Evolutionary conservation across 768 basidiomycete genomes (phyloP).

Genomic region (Kwoniella bestiolae): DNA sequence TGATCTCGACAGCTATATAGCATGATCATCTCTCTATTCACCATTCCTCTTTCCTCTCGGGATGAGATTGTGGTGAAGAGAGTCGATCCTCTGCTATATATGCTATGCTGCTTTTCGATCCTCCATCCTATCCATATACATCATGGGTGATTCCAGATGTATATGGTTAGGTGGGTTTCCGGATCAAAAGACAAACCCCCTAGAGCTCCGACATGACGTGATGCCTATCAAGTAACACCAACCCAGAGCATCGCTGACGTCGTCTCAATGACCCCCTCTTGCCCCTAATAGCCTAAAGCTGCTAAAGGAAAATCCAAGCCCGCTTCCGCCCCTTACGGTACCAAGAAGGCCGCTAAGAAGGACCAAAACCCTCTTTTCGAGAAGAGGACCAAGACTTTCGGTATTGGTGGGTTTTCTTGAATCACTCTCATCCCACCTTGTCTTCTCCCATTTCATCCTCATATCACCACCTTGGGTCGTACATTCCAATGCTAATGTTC

Average conservation of each 20-base stretch:
- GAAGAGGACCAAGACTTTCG: conserved; percentile 85
- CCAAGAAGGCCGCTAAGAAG: conserved; percentile 71
- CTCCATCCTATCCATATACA: neutral
- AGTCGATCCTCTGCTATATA: conserved; percentile 7
- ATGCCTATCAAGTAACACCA: conserved; percentile 37
- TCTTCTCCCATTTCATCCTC: neutral
- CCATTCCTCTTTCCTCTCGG: too few species aligned
- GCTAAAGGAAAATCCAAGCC: conserved; percentile 58
- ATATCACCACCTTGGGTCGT: too few species aligned
- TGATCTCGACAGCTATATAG: neutral
- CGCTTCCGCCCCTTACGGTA: conserved; percentile 60
- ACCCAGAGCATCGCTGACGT: conserved; percentile 43
- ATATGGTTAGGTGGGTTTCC: neutral
- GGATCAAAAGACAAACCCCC: conserved; percentile 7
- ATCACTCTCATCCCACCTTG: neutral
- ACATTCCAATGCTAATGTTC: neutral
- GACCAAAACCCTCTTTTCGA: conserved; percentile 95
- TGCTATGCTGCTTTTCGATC: conserved; percentile 1
- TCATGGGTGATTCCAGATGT: conserved; percentile 38
- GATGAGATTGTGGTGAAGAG: too few species aligned
- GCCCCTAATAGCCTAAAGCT: conserved; percentile 57
- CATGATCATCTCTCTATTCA: neutral
- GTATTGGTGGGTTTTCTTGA: conserved; percentile 71
- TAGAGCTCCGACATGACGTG: conserved; percentile 56
- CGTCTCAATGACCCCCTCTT: conserved; percentile 56